Evolutionary conservation across 768 basidiomycete species (phyloP).

Genomic region (Porphyrellus cyaneotinctus): DNA sequence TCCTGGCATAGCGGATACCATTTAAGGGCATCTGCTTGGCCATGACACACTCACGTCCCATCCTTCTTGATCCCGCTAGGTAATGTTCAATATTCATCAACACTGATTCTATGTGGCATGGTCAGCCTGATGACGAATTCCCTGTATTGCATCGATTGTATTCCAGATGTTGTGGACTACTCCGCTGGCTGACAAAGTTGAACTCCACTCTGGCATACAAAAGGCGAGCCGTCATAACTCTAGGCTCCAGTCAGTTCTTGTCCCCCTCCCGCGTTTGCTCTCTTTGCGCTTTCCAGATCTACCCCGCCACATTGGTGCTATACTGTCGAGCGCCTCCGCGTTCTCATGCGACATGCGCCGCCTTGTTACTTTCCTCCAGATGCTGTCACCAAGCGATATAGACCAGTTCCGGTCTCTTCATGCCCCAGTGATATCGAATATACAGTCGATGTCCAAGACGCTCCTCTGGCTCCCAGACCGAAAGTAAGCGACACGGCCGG

Average conservation of each 20-base stretch:
- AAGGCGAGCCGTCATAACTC: background rate
- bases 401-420: background rate
- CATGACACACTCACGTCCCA: background rate
- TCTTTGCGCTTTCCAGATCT: slow-evolving; percentile 4
- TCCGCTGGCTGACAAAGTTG: background rate
- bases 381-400: background rate
- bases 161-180: background rate
- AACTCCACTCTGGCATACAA: slow-evolving; percentile 1
- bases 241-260: slow-evolving; percentile 1
- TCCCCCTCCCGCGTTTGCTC: background rate
- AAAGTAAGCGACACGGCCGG: too few relatives aligned
- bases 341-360: background rate
- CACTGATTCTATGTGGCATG: background rate
- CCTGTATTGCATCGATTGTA: background rate
- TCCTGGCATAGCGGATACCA: background rate
- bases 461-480: too few relatives aligned
- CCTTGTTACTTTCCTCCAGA: background rate
- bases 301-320: background rate
- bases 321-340: background rate
- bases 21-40: background rate
- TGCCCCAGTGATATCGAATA: background rate
- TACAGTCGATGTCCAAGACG: background rate
- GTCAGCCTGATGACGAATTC: background rate
- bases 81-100: background rate
- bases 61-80: background rate